A percentile compares a stretch with the other conserved stretches of the same genome.
Evolutionary conservation across 371 early-diverging fungal genomes (phyloP).

Genomic region (Mucor saturninus): DNA sequence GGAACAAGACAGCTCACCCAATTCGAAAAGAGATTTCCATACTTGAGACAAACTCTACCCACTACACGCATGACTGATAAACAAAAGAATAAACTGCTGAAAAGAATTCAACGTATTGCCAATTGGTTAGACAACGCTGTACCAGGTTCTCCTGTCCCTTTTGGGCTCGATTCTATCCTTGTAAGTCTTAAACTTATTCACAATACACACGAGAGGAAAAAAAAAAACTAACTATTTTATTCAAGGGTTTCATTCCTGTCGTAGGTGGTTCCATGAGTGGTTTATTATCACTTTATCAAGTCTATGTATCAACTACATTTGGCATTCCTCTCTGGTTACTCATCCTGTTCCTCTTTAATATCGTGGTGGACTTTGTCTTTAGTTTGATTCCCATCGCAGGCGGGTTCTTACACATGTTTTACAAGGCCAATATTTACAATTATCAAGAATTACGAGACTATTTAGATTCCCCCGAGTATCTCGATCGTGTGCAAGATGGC

Average conservation of each 20-base stretch:
- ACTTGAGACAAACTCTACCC: conserved; percentile 37
- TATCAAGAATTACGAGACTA: conserved; percentile 31
- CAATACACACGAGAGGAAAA: no score
- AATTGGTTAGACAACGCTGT: conserved; percentile 49
- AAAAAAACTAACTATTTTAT: no score
- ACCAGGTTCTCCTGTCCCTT: conserved; percentile 51
- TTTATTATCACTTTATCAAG: conserved; percentile 41
- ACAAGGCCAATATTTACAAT: conserved; percentile 52
- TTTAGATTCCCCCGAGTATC: conserved; percentile 18
- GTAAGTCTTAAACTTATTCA: conserved; percentile 19
- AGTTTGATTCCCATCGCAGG: conserved; percentile 43
- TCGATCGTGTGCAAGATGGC: conserved; percentile 13
- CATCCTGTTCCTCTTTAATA: conserved; percentile 42
- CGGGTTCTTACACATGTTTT: conserved; percentile 44
- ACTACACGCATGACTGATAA: conserved; percentile 27
- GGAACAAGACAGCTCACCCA: conserved; percentile 23
- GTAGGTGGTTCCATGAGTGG: conserved; percentile 41
- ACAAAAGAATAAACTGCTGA: conserved; percentile 29
- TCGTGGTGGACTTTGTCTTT: conserved; percentile 39
- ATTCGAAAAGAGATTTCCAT: conserved; percentile 26
- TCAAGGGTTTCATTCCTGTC: conserved; percentile 46
- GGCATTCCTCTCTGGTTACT: conserved; percentile 54
- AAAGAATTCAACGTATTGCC: conserved; percentile 35
- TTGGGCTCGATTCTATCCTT: conserved; percentile 48
- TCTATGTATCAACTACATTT: conserved; percentile 45